Evolutionary conservation across 2,329 filamentous ascomycete genomes (phyloP).

Genomic region (Colletotrichum spinosum): DNA sequence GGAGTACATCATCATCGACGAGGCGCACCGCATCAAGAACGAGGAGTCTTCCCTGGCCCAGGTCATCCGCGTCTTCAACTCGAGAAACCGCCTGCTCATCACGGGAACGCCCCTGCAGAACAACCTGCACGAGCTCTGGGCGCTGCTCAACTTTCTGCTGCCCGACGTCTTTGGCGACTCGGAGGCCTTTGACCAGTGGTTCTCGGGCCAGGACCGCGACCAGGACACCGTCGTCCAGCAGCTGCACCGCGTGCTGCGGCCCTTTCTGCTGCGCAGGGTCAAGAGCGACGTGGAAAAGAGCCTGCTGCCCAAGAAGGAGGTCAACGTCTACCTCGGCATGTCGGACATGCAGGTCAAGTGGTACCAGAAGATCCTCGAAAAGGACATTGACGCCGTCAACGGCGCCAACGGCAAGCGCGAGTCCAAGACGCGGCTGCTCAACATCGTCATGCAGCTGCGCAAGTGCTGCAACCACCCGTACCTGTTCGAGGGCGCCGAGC

Average conservation of each 20-base stretch:
- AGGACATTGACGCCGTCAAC: constrained; percentile 98
- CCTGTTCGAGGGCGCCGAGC: constrained; percentile 96
- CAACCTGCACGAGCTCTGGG: constrained; percentile 98
- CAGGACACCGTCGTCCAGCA: constrained; percentile 97
- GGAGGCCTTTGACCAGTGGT: constrained; percentile 98
- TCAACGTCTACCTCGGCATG: constrained; percentile 98
- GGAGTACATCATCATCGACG: constrained; percentile 99
- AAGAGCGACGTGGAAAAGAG: constrained; percentile 99
- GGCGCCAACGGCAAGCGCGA: constrained; percentile 96
- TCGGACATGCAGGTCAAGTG: constrained; percentile 99
- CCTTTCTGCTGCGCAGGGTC: constrained; percentile 94
- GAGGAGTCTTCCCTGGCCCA: constrained; percentile 97
- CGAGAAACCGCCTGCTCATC: constrained; percentile 92
- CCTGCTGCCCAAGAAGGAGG: constrained; percentile 93
- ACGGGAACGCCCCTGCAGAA: constrained; percentile 98
- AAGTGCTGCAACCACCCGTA: constrained; percentile 99
- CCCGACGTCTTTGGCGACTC: constrained; percentile 98
- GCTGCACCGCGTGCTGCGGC: constrained; percentile 90
- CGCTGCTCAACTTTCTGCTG: constrained; percentile 95
- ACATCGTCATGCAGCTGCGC: constrained; percentile 99
- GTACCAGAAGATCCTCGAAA: constrained; percentile 99
- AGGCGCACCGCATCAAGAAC: constrained; percentile 98
- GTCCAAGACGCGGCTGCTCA: constrained; percentile 95
- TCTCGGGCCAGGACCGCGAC: constrained; percentile 88
- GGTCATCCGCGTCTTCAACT: constrained; percentile 96